phyloP scores from a whole-genome alignment of 768 basidiomycete species.

The Termitomyces sp. region DNA sequence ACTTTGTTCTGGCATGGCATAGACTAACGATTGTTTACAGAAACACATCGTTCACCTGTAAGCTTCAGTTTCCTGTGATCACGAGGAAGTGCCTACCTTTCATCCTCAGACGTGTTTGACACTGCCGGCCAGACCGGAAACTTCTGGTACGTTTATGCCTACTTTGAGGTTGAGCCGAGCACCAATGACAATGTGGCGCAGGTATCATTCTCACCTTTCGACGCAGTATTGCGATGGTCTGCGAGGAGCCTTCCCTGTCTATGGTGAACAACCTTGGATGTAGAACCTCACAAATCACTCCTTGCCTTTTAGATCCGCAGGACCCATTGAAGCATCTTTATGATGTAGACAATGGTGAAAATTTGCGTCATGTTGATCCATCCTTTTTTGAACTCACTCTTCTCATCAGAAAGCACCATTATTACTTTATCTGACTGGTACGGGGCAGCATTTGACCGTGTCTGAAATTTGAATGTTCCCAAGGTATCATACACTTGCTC shows the following conservation, averaged over 20 bases:
- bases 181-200: background rate
- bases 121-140: conserved; percentile 28
- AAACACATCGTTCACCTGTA: conserved; percentile 23
- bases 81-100: background rate
- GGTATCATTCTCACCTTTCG: conserved; percentile 37
- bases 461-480: background rate
- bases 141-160: background rate
- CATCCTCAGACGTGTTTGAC: conserved; percentile 21
- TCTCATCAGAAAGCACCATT: conserved; percentile 20
- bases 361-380: background rate
- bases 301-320: conserved; percentile 20
- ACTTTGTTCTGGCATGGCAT: background rate
- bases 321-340: conserved; percentile 31
- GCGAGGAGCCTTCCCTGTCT: conserved; percentile 23
- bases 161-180: background rate
- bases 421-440: conserved; percentile 30
- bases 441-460: too few relatives aligned
- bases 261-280: conserved; percentile 11
- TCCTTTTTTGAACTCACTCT: background rate
- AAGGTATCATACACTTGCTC: conserved; percentile 24
- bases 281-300: background rate
- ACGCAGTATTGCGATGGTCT: conserved; percentile 48
- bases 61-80: background rate
- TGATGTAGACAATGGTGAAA: conserved; percentile 34
- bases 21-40: background rate